Base-by-base conservation (phyloP, 2,329 filamentous ascomycete genomes). In the Pseudocercospora vitis region DNA sequence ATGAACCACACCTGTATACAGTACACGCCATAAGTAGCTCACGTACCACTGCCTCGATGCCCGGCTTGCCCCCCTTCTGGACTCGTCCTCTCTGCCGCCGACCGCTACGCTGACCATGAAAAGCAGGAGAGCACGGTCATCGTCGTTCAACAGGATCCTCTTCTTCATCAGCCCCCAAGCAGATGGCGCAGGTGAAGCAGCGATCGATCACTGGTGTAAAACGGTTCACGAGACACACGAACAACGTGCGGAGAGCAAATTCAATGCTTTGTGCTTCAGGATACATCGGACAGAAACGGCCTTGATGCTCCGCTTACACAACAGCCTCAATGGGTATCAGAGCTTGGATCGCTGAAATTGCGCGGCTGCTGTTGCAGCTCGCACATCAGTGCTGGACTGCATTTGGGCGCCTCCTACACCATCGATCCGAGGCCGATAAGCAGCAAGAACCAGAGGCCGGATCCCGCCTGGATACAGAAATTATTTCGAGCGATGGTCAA, bases 121-220 rank as follows among this genome's bases (percentile, higher is more conserved):
- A 40, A 40, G 19, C 19, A 40, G 37, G 23, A 40, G 37, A 40
- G 37, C 19, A 40, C 19, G 37, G 23, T 40, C 37, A 12, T 40
- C 37, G 8, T 40, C 37, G 12, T 19, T 40, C 7, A 40, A 16
- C 37, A 40, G 23, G 18, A 40, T 40, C 7, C 37, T 40, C 37
- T 40, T 40, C 37, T 40, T 40, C 19, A 40, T 40, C 37, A 40
- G 37, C 37, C 37, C 37, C 7, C 37, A 40, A 40, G 37, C 37
- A 40, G 37, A 40, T 19, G 37, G 37, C 37, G 37, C 37, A 16
- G 37, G 37, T 19, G 37, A 40, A 23, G 37, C 37, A 12, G 37
- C 37, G 18, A 40, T 40, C 19, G 37, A 40, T 24, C 37, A 40
- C 18, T 40, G 37, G 37, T 40, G 37, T 19, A 40, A 40, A 19